Percentiles rank a stretch among this genome's conserved stretches.
Evolutionary conservation across 2,329 filamentous ascomycete species (phyloP).

Genomic region (Penicillium glabrum): DNA sequence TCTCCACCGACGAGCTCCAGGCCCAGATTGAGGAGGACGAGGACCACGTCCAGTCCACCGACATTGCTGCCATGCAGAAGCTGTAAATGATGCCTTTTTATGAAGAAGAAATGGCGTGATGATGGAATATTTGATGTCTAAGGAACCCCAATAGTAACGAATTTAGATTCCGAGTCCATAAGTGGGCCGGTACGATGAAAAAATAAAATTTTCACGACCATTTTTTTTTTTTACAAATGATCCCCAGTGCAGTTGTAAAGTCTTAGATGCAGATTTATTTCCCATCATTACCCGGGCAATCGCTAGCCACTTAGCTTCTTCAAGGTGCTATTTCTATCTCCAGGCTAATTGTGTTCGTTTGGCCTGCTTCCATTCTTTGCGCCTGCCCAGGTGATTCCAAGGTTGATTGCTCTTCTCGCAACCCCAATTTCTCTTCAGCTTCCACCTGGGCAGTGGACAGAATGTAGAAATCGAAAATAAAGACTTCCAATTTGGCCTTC

Average conservation of each 20-base stretch:
- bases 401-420: too few species aligned
- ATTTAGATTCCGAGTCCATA: slow-evolving; percentile 28
- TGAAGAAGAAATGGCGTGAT: slow-evolving; percentile 34
- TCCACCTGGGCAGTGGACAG: too few species aligned
- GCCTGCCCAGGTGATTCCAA: too few species aligned
- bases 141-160: slow-evolving; percentile 39
- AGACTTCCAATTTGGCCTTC: too few species aligned
- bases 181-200: slow-evolving; percentile 33
- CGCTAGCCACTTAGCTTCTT: too few species aligned
- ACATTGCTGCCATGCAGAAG: slow-evolving; percentile 89
- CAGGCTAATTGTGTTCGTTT: too few species aligned
- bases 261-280: neutral
- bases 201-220: slow-evolving; percentile 29
- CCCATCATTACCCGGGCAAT: too few species aligned
- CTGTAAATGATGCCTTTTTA: slow-evolving; percentile 59
- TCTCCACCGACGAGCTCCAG: slow-evolving; percentile 84
- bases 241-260: neutral
- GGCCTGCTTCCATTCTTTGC: too few species aligned
- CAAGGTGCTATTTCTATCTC: too few species aligned
- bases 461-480: too few species aligned
- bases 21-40: slow-evolving; percentile 82
- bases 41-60: slow-evolving; percentile 94
- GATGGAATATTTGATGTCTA: slow-evolving; percentile 38
- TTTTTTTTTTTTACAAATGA: neutral
- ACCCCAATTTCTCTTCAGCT: too few species aligned